Conservation (phyloP, 805 yeast species). For the Starmerella sirachaensis region DNA sequence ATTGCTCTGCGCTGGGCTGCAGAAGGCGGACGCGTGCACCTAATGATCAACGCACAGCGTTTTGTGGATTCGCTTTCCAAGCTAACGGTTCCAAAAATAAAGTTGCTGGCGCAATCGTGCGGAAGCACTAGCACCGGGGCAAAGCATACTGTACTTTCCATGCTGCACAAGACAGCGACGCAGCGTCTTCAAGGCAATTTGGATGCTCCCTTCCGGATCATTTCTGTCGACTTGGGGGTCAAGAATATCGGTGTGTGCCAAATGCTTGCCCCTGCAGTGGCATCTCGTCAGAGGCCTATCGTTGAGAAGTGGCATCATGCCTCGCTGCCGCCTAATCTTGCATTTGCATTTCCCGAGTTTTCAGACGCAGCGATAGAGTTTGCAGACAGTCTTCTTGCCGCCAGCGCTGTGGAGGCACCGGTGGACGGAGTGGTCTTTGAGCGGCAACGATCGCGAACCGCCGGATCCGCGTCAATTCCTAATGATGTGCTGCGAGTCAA, state of each 20-base stretch:
- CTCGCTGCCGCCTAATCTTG: conserved; percentile 11
- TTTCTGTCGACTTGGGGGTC: conserved; percentile 29
- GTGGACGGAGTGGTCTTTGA: conserved; percentile 37
- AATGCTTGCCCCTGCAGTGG: conserved; percentile 8
- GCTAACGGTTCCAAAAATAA: no score
- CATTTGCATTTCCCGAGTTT: conserved; percentile 23
- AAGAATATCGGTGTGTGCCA: conserved; percentile 27
- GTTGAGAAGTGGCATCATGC: conserved; percentile 13
- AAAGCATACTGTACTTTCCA: no score
- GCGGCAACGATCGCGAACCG: conserved; percentile 43
- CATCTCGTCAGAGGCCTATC: conserved; percentile 1
- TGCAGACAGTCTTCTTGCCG: conserved; percentile 5
- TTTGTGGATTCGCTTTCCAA: no score
- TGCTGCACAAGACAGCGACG: no score
- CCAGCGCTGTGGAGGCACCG: conserved; percentile 30
- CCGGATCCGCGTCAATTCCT: conserved; percentile 36
- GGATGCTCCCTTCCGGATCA: conserved; percentile 9
- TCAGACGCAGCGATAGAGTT: conserved; percentile 22
- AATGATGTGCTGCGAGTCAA: conserved; percentile 44
- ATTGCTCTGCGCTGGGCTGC: no score
- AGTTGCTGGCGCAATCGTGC: no score
- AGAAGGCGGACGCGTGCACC: no score
- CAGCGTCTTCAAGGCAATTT: neutral
- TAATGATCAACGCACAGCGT: no score
- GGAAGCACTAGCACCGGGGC: no score